These are phyloP conservation scores for Thermomucor indicae-seudaticae DNA, from an alignment of 371 early-diverging fungal genomes.

Conservation along the genomic window DNA sequence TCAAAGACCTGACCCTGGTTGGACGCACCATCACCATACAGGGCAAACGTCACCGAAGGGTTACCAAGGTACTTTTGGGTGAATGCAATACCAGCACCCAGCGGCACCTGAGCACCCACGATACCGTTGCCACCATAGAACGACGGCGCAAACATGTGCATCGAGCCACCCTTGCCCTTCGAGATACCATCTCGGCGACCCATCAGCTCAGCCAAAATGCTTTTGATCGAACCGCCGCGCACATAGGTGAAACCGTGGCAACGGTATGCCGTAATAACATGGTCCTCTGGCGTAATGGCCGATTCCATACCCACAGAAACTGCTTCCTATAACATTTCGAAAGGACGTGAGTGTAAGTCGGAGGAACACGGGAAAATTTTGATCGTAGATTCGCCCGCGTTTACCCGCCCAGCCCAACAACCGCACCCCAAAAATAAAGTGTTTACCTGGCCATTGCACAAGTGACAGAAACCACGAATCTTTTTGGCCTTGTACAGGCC, in stretches of 20 bases:
- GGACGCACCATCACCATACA: conserved; percentile 99
- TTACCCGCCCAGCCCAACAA: conserved; percentile 13
- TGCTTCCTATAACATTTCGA: conserved; percentile 71
- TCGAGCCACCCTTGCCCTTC: conserved; percentile 99
- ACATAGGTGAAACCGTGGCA: conserved; percentile 98
- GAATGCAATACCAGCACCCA: conserved; percentile 97
- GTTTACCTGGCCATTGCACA: conserved; percentile 95
- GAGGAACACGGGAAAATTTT: conserved; percentile 5
- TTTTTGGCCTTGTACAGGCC: conserved; percentile 94
- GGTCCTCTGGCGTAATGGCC: conserved; percentile 85
- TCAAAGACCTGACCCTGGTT: conserved; percentile 99
- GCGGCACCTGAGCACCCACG: conserved; percentile 99
- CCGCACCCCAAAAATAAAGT: neutral
- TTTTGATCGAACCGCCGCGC: conserved; percentile 77
- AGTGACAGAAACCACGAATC: conserved; percentile 99
- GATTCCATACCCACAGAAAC: conserved; percentile 95
- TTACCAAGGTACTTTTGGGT: conserved; percentile 89
- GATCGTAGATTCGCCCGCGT: conserved; percentile 11
- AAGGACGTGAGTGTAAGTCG: neutral
- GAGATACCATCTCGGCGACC: conserved; percentile 90
- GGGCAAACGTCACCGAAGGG: conserved; percentile 79
- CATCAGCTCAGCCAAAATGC: conserved; percentile 87
- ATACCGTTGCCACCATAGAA: conserved; percentile 99
- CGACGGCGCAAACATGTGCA: conserved; percentile 98
- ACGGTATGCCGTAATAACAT: conserved; percentile 97